These are phyloP conservation scores for Penstemon newberryi DNA, from an alignment of 257 asterid genomes.

Conservation along the genomic window DNA sequence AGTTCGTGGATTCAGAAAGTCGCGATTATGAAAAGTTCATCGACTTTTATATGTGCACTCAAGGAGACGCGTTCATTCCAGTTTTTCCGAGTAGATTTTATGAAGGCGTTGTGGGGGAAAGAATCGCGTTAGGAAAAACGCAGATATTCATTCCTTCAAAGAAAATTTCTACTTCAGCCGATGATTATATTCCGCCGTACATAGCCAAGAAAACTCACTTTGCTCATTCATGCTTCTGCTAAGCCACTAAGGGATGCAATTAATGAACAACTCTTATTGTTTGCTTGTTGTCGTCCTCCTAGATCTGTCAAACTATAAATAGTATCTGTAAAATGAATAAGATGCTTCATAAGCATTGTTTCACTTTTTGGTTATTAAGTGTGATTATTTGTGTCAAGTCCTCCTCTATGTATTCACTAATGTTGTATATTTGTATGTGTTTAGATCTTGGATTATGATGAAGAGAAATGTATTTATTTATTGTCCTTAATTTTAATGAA, in stretches of 20 bases:
- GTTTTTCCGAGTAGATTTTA: slow-evolving; percentile 42
- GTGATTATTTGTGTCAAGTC: background rate
- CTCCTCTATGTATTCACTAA: background rate
- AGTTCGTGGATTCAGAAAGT: slow-evolving; percentile 27
- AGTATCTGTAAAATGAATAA: slow-evolving; percentile 13
- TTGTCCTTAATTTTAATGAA: background rate
- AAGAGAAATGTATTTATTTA: too few species aligned
- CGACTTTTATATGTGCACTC: slow-evolving; percentile 45
- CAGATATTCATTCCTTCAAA: slow-evolving; percentile 41
- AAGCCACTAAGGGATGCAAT: slow-evolving; percentile 26
- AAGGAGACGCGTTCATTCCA: slow-evolving; percentile 53
- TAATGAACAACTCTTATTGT: background rate
- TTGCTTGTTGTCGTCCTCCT: background rate
- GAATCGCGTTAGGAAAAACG: slow-evolving; percentile 57
- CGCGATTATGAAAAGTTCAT: slow-evolving; percentile 39
- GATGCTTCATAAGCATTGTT: slow-evolving; percentile 17
- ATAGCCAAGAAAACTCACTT: slow-evolving; percentile 44
- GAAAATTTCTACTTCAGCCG: slow-evolving; percentile 29
- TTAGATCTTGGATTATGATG: background rate
- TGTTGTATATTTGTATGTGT: background rate
- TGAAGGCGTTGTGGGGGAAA: slow-evolving; percentile 45
- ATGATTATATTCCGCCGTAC: slow-evolving; percentile 34
- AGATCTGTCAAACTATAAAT: slow-evolving; percentile 14
- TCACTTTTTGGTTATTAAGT: background rate
- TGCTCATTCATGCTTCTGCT: slow-evolving; percentile 62